Conservation (phyloP, 2,329 filamentous ascomycete genomes). For the Aureobasidium subglaciale region DNA sequence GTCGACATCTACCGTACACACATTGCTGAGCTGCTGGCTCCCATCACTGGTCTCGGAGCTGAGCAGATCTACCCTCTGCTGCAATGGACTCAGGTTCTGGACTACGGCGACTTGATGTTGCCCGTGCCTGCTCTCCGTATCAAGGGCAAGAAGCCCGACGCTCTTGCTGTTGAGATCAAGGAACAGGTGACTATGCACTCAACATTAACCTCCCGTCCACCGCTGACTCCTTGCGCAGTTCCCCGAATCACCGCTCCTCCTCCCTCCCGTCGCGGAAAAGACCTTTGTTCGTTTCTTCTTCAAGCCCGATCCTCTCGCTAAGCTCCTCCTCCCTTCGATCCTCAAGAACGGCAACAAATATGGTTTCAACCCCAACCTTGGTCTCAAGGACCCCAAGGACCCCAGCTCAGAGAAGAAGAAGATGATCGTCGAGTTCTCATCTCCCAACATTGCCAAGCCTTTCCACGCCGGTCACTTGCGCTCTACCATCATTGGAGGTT, state of each 20-base stretch:
- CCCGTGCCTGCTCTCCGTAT: slow-evolving; percentile 73
- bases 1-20: slow-evolving; percentile 74
- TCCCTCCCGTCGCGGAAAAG: slow-evolving; percentile 60
- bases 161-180: slow-evolving; percentile 49
- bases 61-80: slow-evolving; percentile 67
- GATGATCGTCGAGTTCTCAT: slow-evolving; percentile 74
- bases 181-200: slow-evolving; percentile 31
- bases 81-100: slow-evolving; percentile 70
- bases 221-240: slow-evolving; percentile 45
- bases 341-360: slow-evolving; percentile 54
- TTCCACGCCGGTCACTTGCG: slow-evolving; percentile 70
- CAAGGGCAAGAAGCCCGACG: slow-evolving; percentile 56
- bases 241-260: slow-evolving; percentile 65
- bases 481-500: slow-evolving; percentile 70
- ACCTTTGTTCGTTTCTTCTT: slow-evolving; percentile 76
- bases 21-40: slow-evolving; percentile 60
- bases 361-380: slow-evolving; percentile 55
- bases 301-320: slow-evolving; percentile 58
- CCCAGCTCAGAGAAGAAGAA: slow-evolving; percentile 56
- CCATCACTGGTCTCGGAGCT: slow-evolving; percentile 63
- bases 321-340: slow-evolving; percentile 63
- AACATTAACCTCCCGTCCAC: neutral
- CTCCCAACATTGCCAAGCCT: slow-evolving; percentile 79
- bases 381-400: slow-evolving; percentile 55
- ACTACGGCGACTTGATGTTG: slow-evolving; percentile 76